Evolutionary conservation across 2,329 filamentous ascomycete genomes (phyloP).

Genomic region (Botrytis aclada): DNA sequence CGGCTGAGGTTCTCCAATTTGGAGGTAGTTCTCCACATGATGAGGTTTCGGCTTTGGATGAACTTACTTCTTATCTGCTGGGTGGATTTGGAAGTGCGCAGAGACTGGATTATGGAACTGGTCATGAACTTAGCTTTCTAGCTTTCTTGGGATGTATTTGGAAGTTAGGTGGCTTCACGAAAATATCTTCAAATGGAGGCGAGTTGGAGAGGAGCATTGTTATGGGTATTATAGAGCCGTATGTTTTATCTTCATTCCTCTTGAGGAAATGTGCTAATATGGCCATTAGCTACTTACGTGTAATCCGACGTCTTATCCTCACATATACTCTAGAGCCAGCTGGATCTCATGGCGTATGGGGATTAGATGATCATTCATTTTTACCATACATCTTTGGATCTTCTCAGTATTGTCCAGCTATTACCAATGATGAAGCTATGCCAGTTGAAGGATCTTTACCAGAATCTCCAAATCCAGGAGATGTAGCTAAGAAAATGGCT

Average conservation of each 20-base stretch:
- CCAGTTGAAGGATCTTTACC: slow-evolving; percentile 76
- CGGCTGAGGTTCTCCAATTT: slow-evolving; percentile 42
- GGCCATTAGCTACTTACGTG: slow-evolving; percentile 63
- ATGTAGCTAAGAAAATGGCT: slow-evolving; percentile 61
- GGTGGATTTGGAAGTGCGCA: slow-evolving; percentile 86
- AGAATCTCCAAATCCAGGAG: slow-evolving; percentile 66
- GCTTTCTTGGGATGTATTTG: slow-evolving; percentile 88
- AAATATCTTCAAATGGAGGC: slow-evolving; percentile 46
- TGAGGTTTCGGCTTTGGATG: slow-evolving; percentile 53
- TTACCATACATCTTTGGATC: slow-evolving; percentile 93
- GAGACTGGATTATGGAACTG: slow-evolving; percentile 90
- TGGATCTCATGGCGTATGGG: slow-evolving; percentile 96
- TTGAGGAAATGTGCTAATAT: slow-evolving; percentile 17
- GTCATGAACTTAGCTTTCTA: slow-evolving; percentile 91
- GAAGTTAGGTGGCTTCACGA: slow-evolving; percentile 79
- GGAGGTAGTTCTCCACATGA: slow-evolving; percentile 22
- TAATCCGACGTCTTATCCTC: slow-evolving; percentile 78
- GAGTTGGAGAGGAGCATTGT: slow-evolving; percentile 76
- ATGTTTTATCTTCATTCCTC: slow-evolving; percentile 41
- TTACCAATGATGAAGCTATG: slow-evolving; percentile 60
- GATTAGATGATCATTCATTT: slow-evolving; percentile 95
- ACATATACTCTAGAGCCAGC: slow-evolving; percentile 94
- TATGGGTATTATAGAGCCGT: slow-evolving; percentile 78
- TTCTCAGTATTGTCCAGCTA: slow-evolving; percentile 78
- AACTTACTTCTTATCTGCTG: slow-evolving; percentile 75